Evolutionary conservation across 495 filamentous ascomycete genomes (phyloP).

Genomic region (Podospora pseudocomata): DNA sequence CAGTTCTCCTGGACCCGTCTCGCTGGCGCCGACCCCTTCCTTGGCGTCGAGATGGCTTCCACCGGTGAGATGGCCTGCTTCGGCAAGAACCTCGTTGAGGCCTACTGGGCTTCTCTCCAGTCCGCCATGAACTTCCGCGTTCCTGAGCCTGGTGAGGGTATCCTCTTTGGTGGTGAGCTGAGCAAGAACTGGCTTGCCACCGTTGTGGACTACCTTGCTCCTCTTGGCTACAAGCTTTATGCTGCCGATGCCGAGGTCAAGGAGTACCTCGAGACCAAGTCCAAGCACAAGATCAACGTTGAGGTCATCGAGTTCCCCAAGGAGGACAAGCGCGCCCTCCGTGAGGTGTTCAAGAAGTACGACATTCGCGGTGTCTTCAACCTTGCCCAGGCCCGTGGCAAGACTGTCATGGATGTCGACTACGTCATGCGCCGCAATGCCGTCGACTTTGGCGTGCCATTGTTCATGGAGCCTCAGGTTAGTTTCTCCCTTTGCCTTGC

Average conservation of each 20-base stretch:
- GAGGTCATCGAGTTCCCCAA: constrained; percentile 97
- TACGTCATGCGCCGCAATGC: constrained; percentile 98
- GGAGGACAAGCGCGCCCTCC: constrained; percentile 88
- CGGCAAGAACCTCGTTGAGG: constrained; percentile 90
- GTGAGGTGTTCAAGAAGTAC: constrained; percentile 96
- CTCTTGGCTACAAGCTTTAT: constrained; percentile 90
- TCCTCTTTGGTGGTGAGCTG: constrained; percentile 87
- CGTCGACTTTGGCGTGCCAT: constrained; percentile 93
- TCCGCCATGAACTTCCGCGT: constrained; percentile 99
- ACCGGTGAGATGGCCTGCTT: constrained; percentile 99
- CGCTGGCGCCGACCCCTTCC: constrained; percentile 95
- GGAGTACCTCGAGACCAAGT: constrained; percentile 67
- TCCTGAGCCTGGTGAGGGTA: constrained; percentile 86
- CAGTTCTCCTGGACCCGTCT: constrained; percentile 99
- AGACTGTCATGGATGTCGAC: constrained; percentile 85
- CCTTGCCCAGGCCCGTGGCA: constrained; percentile 75
- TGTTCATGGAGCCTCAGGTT: constrained; percentile 99
- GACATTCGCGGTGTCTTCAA: constrained; percentile 96
- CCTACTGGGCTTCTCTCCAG: constrained; percentile 95
- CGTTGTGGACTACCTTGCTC: constrained; percentile 79
- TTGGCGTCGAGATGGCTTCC: constrained; percentile 95
- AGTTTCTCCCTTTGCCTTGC: constrained; percentile 31
- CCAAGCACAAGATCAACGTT: constrained; percentile 63
- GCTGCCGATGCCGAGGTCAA: constrained; percentile 80
- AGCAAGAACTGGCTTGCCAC: constrained; percentile 58